Evolutionary conservation across 352 stramenopile genomes (phyloP).

Genomic region (Phytophthora megakarya): DNA sequence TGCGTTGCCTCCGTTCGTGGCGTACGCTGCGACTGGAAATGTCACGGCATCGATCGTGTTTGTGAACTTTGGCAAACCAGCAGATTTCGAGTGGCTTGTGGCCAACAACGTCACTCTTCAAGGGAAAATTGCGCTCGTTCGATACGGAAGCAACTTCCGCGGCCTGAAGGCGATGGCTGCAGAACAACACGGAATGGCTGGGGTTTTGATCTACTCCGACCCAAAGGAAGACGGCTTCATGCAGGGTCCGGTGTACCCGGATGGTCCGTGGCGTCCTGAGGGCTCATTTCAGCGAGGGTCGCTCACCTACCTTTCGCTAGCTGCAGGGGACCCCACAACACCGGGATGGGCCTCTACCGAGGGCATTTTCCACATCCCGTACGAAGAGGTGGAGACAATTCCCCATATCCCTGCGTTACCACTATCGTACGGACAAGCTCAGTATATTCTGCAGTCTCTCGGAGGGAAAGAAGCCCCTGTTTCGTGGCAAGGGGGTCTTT

Average conservation of each 20-base stretch:
- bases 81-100: slow-evolving; percentile 71
- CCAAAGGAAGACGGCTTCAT: slow-evolving; percentile 72
- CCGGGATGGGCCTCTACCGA: slow-evolving; percentile 43
- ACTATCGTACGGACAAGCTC: slow-evolving; percentile 78
- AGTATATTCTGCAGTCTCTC: slow-evolving; percentile 71
- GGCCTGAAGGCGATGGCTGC: slow-evolving; percentile 73
- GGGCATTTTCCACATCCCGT: slow-evolving; percentile 43
- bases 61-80: slow-evolving; percentile 81
- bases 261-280: slow-evolving; percentile 32
- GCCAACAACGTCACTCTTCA: slow-evolving; percentile 50
- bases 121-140: slow-evolving; percentile 67
- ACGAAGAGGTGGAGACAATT: slow-evolving; percentile 59
- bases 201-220: slow-evolving; percentile 78
- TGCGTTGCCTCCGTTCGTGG: slow-evolving; percentile 77
- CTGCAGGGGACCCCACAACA: slow-evolving; percentile 63
- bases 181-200: slow-evolving; percentile 57
- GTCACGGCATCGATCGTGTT: slow-evolving; percentile 75
- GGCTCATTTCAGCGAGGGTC: slow-evolving; percentile 79
- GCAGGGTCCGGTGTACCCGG: slow-evolving; percentile 60
- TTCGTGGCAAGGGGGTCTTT: slow-evolving; percentile 63
- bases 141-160: slow-evolving; percentile 66
- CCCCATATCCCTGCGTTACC: slow-evolving; percentile 68
- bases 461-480: slow-evolving; percentile 52
- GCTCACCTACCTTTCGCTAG: slow-evolving; percentile 66
- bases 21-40: slow-evolving; percentile 75